Conservation (phyloP, 75 land plant genomes). For the Pinus albicaulis region DNA sequence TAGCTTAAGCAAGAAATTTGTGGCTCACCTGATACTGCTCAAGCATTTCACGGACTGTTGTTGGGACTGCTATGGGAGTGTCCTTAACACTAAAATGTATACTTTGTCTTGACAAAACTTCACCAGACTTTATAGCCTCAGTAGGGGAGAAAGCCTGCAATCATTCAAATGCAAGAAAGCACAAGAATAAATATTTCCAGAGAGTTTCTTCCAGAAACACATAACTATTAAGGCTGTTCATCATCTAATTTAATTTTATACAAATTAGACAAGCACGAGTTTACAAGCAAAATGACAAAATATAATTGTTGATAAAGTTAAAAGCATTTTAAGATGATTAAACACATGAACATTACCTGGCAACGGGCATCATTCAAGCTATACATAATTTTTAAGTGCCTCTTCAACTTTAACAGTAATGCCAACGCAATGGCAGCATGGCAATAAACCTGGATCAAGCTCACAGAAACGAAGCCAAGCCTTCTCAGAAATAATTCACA, state of each 20-base stretch:
- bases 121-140: conserved; percentile 85
- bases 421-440: conserved; percentile 78
- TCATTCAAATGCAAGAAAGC: not conserved
- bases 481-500: not conserved
- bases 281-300: not conserved
- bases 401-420: conserved; percentile 83
- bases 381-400: conserved; percentile 87
- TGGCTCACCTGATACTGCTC: conserved; percentile 76
- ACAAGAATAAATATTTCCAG: not conserved
- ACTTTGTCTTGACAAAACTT: conserved; percentile 66
- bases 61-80: conserved; percentile 34
- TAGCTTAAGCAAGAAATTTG: not conserved
- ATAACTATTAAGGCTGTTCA: too few relatives aligned
- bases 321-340: not conserved
- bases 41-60: conserved; percentile 56
- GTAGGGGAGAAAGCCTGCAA: conserved; percentile 75
- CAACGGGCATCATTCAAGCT: conserved; percentile 92
- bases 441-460: conserved; percentile 59
- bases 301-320: not conserved
- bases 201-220: not conserved
- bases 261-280: not conserved
- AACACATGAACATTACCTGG: conserved; percentile 51
- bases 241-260: not conserved
- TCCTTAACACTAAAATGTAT: conserved; percentile 69
- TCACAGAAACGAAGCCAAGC: not conserved